Evolutionary conservation across 2,329 filamentous ascomycete genomes (phyloP), one percentile per base, ranked within the genome.

Genomic region (Leptosphaerulina australis): DNA sequence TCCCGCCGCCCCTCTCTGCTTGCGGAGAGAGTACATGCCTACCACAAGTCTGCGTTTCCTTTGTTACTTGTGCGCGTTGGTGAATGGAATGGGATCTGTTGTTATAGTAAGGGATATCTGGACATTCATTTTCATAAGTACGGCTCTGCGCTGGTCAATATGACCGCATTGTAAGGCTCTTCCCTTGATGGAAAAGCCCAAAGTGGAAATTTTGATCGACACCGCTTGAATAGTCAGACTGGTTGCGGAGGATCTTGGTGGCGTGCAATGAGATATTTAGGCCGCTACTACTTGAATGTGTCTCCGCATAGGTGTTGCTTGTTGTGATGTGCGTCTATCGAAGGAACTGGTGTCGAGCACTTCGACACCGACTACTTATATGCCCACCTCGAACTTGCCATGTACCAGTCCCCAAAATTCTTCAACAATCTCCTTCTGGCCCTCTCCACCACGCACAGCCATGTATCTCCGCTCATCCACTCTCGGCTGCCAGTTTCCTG

Each of bases 401-500:
- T 74, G 62, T 2, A 80, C 73, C 58, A 73, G 66, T 0, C 67
- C 61, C 78, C 78, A 81, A 53, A 80, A 77, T 61, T 80, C 76
- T 62, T 80, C 75, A 3, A 80, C 70, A 31, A 80, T 57, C 53
- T 67, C 69, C 56, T 71, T 74, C 63, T 79, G 74, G 2, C 76
- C 77, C 47, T 77, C 68, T 0, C 76, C 78, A 1, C 64, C 70
- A 50, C 79, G 67, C 1, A 80, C 74, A 40, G 76, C 78, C 56
- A 81, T 58, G 68, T 85, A 86, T 56, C 79, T 76, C 62, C 83
- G 76, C 53, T 79, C 82, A 61, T 85, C 83, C 5, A 86, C 69
- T 38, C 64, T 71, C 4, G 81, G 76, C 34, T 81, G 68, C 88
- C 88, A 92, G 46, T 82, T 81, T 0, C 88, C 88, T 0, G 87